Evolutionary conservation across 108 stramenopile species (phyloP).

Genomic region (Fragilariopsis cylindrus): DNA sequence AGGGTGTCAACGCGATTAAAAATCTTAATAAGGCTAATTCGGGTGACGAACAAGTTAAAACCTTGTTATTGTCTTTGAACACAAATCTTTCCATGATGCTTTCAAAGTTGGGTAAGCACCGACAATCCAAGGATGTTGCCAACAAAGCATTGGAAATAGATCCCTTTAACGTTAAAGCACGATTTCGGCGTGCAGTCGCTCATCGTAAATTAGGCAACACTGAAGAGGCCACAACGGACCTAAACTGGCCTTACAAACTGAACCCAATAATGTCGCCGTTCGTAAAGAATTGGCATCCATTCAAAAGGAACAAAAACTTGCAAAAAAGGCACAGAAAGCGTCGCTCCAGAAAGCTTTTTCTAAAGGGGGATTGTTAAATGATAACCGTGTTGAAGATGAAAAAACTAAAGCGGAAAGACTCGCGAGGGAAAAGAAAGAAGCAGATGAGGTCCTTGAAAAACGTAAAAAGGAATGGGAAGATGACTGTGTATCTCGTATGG

Average conservation of each 20-base stretch:
- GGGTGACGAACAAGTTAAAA: slow-evolving; percentile 78
- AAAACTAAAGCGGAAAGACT: slow-evolving; percentile 44
- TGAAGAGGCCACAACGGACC: slow-evolving; percentile 57
- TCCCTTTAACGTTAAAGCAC: slow-evolving; percentile 74
- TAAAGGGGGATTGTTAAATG: slow-evolving; percentile 51
- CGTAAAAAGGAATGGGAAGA: slow-evolving; percentile 84
- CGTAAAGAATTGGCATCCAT: slow-evolving; percentile 62
- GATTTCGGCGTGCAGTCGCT: slow-evolving; percentile 77
- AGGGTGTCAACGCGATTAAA: slow-evolving; percentile 69
- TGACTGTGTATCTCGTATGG: slow-evolving; percentile 77
- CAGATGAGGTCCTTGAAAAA: slow-evolving; percentile 55
- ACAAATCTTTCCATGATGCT: slow-evolving; percentile 83
- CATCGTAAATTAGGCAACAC: slow-evolving; percentile 54
- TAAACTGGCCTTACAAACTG: slow-evolving; percentile 54
- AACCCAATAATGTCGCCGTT: slow-evolving; percentile 62
- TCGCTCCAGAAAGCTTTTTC: slow-evolving; percentile 72
- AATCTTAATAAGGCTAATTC: slow-evolving; percentile 57
- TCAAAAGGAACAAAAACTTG: slow-evolving; percentile 55
- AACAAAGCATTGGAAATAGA: slow-evolving; percentile 74
- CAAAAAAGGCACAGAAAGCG: slow-evolving; percentile 54
- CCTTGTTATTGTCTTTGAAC: slow-evolving; percentile 60
- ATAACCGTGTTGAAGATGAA: slow-evolving; percentile 82
- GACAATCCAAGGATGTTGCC: slow-evolving; percentile 56
- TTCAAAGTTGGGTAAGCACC: slow-evolving; percentile 72
- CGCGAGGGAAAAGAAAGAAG: slow-evolving; percentile 48